phyloP scores from a whole-genome alignment of 108 stramenopile genomes.

The Mediolabrus comicus region DNA sequence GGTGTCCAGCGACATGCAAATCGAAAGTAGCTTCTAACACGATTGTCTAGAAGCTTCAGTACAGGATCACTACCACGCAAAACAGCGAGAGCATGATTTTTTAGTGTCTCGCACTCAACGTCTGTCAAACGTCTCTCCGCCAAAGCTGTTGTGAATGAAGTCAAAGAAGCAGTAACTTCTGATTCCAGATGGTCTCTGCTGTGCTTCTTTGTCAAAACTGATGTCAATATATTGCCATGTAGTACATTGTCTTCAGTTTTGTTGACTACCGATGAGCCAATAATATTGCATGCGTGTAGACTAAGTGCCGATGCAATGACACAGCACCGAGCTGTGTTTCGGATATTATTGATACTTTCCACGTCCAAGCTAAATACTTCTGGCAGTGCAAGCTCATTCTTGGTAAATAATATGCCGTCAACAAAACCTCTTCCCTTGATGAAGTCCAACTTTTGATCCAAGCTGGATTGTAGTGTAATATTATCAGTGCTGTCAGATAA shows the following conservation, averaged over 20 bases:
- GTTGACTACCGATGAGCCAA: slow-evolving; percentile 14
- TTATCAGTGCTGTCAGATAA: slow-evolving; percentile 6
- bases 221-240: not conserved
- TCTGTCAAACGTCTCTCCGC: slow-evolving; percentile 13
- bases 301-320: slow-evolving; percentile 64
- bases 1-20: slow-evolving; percentile 35
- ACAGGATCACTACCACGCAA: slow-evolving; percentile 56
- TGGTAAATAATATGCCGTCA: slow-evolving; percentile 51
- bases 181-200: slow-evolving; percentile 19
- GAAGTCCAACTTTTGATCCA: slow-evolving; percentile 42
- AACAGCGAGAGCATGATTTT: slow-evolving; percentile 28
- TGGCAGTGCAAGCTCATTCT: slow-evolving; percentile 34
- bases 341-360: slow-evolving; percentile 32
- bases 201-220: slow-evolving; percentile 26
- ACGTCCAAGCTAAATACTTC: slow-evolving; percentile 58
- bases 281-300: slow-evolving; percentile 51
- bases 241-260: not conserved
- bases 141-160: slow-evolving; percentile 40
- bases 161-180: slow-evolving; percentile 31
- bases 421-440: slow-evolving; percentile 49
- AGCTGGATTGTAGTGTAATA: slow-evolving; percentile 14
- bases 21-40: slow-evolving; percentile 44
- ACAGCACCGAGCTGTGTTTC: slow-evolving; percentile 47
- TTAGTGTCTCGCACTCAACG: slow-evolving; percentile 6
- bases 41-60: slow-evolving; percentile 53